phyloP scores from a whole-genome alignment of 495 filamentous ascomycete genomes.

The Oleoguttula mirabilis region DNA sequence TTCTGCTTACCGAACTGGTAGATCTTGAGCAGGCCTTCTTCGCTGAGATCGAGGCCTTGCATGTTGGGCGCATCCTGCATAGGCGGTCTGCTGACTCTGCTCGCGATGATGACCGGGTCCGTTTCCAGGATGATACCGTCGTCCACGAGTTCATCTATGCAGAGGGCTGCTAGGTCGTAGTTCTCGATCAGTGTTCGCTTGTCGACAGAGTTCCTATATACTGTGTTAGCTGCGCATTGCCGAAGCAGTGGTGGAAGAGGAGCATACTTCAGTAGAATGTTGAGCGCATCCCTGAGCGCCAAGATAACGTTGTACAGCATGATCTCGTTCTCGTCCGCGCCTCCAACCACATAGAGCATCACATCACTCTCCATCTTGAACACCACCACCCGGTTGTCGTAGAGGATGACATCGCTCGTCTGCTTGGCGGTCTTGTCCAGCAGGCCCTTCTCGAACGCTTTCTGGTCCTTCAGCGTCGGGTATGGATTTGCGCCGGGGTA shows the following conservation, averaged over 20 bases:
- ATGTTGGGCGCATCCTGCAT: constrained; percentile 76
- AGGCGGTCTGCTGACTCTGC: constrained; percentile 83
- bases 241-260: background rate
- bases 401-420: constrained; percentile 86
- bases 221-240: constrained; percentile 4
- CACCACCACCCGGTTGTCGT: constrained; percentile 86
- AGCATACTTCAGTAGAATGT: constrained; percentile 81
- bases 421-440: constrained; percentile 95
- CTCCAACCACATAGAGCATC: constrained; percentile 89
- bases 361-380: constrained; percentile 98
- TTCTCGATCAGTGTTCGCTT: constrained; percentile 97
- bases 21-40: constrained; percentile 89
- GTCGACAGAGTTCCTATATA: constrained; percentile 70
- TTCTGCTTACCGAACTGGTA: constrained; percentile 93
- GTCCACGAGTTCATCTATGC: constrained; percentile 92
- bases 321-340: constrained; percentile 91
- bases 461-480: constrained; percentile 81
- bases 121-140: constrained; percentile 96
- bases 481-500: constrained; percentile 66
- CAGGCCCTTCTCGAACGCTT: constrained; percentile 89
- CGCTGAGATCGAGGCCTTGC: constrained; percentile 85
- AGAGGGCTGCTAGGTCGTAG: constrained; percentile 81
- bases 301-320: constrained; percentile 87
- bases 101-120: constrained; percentile 82
- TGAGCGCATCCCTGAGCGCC: constrained; percentile 75